Conservation (phyloP, 192 early-diverging fungal genomes). For the Phycomyces blakesleeanus region DNA sequence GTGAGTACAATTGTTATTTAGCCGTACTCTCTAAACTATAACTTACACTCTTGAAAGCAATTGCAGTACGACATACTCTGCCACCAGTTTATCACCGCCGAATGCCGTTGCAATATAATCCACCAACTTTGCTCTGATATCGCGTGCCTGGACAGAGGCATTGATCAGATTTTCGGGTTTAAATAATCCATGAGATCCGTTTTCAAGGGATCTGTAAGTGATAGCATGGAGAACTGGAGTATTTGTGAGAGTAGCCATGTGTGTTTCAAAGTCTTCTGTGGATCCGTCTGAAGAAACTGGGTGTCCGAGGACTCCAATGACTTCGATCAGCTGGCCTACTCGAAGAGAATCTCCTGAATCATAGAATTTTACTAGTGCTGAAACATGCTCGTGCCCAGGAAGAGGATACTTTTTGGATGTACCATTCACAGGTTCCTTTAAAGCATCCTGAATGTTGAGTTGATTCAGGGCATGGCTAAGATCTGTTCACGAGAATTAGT, state of each 20-base stretch:
- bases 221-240: slow-evolving; percentile 53
- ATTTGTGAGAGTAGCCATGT: slow-evolving; percentile 1
- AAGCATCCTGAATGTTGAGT: slow-evolving; percentile 5
- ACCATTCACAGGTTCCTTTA: slow-evolving; percentile 5
- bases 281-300: neutral
- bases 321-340: slow-evolving; percentile 60
- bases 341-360: slow-evolving; percentile 37
- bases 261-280: slow-evolving; percentile 4
- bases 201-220: slow-evolving; percentile 35
- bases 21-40: neutral
- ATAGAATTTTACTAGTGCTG: slow-evolving; percentile 58
- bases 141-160: slow-evolving; percentile 6
- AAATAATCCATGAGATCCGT: slow-evolving; percentile 1
- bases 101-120: slow-evolving; percentile 59
- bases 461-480: slow-evolving; percentile 4
- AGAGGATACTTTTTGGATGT: slow-evolving; percentile 56
- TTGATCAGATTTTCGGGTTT: neutral
- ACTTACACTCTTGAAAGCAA: slow-evolving; percentile 61
- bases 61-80: slow-evolving; percentile 67
- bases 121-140: slow-evolving; percentile 37
- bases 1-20: neutral
- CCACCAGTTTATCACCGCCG: slow-evolving; percentile 59
- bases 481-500: slow-evolving; percentile 4
- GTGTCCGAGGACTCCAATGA: slow-evolving; percentile 54
- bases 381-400: slow-evolving; percentile 47